Evolutionary conservation across 805 yeast species (phyloP), one percentile per base, ranked within the genome.

Genomic region (Clavispora asparagi): DNA sequence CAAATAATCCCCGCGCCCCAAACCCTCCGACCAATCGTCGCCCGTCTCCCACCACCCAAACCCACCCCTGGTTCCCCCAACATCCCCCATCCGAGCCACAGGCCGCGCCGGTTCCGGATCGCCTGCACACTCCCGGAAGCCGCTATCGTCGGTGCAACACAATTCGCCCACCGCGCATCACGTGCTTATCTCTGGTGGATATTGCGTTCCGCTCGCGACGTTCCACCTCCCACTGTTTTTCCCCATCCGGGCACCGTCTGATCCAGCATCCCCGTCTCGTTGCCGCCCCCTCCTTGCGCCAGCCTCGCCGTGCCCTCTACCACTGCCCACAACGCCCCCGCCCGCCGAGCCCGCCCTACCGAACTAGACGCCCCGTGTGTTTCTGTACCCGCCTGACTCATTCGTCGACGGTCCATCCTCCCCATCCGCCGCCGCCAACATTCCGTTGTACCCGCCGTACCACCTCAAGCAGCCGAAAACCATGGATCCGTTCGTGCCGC

Each of bases 381-480:
- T 30, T 30, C 32, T 30, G 32, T 31, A 31, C 27, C 31, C 28
- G 40, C 31, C 33, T 39, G 42, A 33, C 37, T 33, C 37, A 33
- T 33, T 17, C 25, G 37, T 33, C 37, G 37, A 33, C 16, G 12
- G 6, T 33, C 37, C 37, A 9, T 5, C 37, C 25, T 33, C 25
- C 25, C 37, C 37, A 12, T 13, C 23, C 25, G 7, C 37, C 25
- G 13, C 25, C 25, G 37, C 37, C 45, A 47, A 40, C 38, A 53
- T 49, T 53, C 57, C 55, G 39, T 54, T 51, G 36, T 52, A 49
- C 33, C 54, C 57, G 42, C 57, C 57, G 29, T 49, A 36, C 45
- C 57, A 51, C 47, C 50, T 51, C 36, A 53, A 53, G 35, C 44
- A 31, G 28, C 51, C 46, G 12, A 40, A 25, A 13, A 19, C 32